These are phyloP conservation scores for Oryza rufipogon DNA, from an alignment of 176 grass and related monocot genomes.

Conservation along the genomic window DNA sequence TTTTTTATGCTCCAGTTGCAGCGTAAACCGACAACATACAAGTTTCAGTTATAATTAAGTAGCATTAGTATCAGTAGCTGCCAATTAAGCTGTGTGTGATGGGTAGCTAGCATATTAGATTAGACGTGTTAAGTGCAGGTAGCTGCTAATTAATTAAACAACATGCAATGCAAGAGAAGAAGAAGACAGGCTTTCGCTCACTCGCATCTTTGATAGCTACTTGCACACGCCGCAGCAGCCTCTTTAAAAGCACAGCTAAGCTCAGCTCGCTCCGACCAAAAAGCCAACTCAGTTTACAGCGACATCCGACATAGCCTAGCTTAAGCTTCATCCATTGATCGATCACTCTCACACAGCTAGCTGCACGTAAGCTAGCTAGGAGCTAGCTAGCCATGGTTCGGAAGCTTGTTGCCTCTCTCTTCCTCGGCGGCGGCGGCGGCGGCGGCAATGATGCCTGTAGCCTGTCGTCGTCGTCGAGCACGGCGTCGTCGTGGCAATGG, in stretches of 20 bases:
- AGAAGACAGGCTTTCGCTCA: neutral
- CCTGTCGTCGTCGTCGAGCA: conserved; percentile 29
- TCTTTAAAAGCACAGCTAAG: neutral
- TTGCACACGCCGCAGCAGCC: neutral
- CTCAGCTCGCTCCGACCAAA: neutral
- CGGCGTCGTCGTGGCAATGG: conserved; percentile 44
- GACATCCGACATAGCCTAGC: neutral
- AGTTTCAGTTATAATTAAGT: neutral
- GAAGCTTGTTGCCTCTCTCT: conserved; percentile 63
- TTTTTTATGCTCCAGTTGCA: neutral
- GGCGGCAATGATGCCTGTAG: conserved; percentile 17
- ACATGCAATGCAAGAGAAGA: neutral
- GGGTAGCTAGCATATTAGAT: neutral
- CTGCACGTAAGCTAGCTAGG: neutral
- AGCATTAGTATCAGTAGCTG: neutral
- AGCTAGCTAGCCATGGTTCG: conserved; percentile 34
- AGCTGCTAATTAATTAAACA: too few species aligned
- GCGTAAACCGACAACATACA: neutral
- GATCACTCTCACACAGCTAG: neutral
- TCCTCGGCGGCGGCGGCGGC: conserved; percentile 30
- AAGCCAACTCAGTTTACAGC: neutral
- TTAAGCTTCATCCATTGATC: neutral
- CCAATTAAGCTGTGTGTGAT: neutral
- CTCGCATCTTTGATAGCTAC: neutral
- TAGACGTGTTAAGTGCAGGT: too few species aligned